phyloP scores from a whole-genome alignment of 75 land plant genomes.

The Cunninghamia lanceolata region DNA sequence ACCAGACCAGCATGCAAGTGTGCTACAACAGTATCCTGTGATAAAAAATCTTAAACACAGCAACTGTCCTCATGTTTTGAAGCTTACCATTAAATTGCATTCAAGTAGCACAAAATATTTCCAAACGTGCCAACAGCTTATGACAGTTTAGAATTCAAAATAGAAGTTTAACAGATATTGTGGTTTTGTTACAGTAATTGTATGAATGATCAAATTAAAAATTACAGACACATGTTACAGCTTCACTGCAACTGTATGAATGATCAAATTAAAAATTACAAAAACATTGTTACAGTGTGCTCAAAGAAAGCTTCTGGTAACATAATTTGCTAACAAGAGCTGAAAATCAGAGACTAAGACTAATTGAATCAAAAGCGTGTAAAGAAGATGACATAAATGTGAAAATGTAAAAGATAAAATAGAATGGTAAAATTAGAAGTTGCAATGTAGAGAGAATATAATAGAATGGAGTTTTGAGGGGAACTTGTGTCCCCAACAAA shows the following conservation, averaged over 20 bases:
- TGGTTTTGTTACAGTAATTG: neutral
- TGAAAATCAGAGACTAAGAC: neutral
- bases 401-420: neutral
- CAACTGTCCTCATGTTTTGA: neutral
- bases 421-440: neutral
- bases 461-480: too few relatives aligned
- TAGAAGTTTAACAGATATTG: neutral
- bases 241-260: neutral
- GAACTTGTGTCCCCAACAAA: too few relatives aligned
- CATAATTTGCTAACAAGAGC: neutral
- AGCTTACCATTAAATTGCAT: neutral
- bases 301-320: neutral
- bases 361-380: neutral
- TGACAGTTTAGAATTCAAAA: neutral
- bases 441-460: too few relatives aligned
- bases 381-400: neutral
- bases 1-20: neutral
- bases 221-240: neutral
- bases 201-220: neutral
- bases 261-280: neutral
- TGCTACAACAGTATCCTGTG: neutral
- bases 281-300: neutral
- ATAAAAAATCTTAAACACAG: neutral
- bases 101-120: neutral
- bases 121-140: neutral